phyloP scores from a whole-genome alignment of 2,329 filamentous ascomycete genomes.

The Pseudogymnoascus sp. region DNA sequence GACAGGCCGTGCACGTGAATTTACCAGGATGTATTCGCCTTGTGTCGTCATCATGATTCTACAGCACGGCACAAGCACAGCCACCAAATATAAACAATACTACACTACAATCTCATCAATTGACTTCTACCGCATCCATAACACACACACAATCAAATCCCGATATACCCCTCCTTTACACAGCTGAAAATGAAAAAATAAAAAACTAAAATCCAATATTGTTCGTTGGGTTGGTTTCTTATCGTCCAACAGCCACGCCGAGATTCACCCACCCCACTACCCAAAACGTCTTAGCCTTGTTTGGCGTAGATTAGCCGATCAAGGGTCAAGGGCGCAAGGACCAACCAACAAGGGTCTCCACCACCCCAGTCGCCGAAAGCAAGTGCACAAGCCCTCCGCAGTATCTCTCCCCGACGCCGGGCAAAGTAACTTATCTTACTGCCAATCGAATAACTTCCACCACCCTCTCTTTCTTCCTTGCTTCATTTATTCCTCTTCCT shows the following conservation, averaged over 20 bases:
- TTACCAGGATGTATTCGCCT: not conserved
- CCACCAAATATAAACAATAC: not conserved
- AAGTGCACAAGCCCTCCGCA: not conserved
- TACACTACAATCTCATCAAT: too few species aligned
- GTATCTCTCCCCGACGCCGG: not conserved
- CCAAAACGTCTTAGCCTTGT: not conserved
- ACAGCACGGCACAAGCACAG: not conserved
- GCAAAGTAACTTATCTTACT: not conserved
- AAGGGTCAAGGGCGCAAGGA: slow-evolving; percentile 1
- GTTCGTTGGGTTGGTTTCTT: not conserved
- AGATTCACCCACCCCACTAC: not conserved
- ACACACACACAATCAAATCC: too few species aligned
- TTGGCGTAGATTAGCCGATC: slow-evolving; percentile 4
- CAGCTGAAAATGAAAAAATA: not conserved
- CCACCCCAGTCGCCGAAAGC: not conserved
- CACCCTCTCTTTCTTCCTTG: not conserved
- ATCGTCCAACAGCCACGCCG: slow-evolving; percentile 1
- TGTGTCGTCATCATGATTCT: slow-evolving; percentile 5
- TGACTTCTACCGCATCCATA: too few species aligned
- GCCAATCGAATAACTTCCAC: not conserved
- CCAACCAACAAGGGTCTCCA: not conserved
- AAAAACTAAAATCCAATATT: not conserved
- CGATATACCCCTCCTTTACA: too few species aligned
- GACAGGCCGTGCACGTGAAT: not conserved
- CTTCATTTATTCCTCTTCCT: not conserved